Evolutionary conservation across 164 flowering plant genomes (phyloP).

Genomic region (Umbilicus rupestris): DNA sequence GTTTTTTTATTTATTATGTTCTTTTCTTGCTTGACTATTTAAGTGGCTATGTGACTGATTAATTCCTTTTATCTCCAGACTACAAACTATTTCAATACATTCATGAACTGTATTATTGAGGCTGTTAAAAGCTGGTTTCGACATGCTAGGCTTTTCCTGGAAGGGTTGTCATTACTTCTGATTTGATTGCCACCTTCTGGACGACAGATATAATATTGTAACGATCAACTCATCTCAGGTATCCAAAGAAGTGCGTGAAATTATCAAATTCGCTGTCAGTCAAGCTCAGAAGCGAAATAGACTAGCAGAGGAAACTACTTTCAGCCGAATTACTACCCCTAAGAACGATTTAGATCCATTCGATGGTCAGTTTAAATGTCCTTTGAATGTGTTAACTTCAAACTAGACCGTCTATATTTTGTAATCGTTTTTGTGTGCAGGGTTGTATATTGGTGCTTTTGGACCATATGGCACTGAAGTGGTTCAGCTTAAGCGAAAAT

Average conservation of each 20-base stretch:
- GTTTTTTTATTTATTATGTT: no score
- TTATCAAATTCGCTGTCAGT: slow-evolving; percentile 72
- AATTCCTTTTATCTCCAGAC: no score
- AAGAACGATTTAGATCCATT: slow-evolving; percentile 69
- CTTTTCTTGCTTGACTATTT: no score
- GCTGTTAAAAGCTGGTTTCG: no score
- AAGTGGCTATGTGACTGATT: no score
- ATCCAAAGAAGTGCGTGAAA: slow-evolving; percentile 69
- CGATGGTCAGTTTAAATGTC: slow-evolving; percentile 41
- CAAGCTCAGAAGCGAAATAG: slow-evolving; percentile 68
- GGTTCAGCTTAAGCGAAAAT: slow-evolving; percentile 82
- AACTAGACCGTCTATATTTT: not conserved
- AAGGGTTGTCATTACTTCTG: not conserved
- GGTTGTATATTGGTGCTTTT: slow-evolving; percentile 90
- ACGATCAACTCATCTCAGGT: slow-evolving; percentile 28
- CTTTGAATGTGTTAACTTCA: no score
- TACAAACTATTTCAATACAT: no score
- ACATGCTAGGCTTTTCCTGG: no score
- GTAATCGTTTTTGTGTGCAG: slow-evolving; percentile 17
- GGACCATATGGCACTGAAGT: slow-evolving; percentile 93
- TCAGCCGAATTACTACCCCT: slow-evolving; percentile 52
- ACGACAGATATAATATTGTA: not conserved
- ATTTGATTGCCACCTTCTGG: not conserved
- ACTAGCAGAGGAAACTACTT: slow-evolving; percentile 53
- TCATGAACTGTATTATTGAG: no score